Base-by-base conservation (phyloP, 1,139 yeast species). In the Wickerhamomyces sp. region DNA sequence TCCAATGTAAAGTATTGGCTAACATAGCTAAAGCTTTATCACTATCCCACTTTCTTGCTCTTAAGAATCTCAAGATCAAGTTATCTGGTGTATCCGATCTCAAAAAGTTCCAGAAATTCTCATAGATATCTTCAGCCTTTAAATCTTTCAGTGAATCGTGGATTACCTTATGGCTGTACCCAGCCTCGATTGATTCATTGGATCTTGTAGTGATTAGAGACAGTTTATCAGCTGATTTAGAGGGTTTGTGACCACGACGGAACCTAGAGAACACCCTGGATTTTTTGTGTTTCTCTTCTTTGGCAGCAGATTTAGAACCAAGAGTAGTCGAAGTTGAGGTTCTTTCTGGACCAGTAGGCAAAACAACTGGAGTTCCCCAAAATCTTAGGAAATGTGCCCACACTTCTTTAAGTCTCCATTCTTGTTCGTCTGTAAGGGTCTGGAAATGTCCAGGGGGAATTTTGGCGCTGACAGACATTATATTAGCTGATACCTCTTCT, bases 21-120 rank as follows among this genome's bases (percentile, higher is more conserved):
- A 81, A 56, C 94, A 85, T 84, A n/a, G 69, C 67, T 32, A 82
- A 54, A 0, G 87, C 68, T 47, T 75, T 74, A 46, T 74, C 77
- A 14, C 76, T 70, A 50, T 82, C 75, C 80, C 85, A 81, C 58
- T 84, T 84, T 56, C 92, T 72, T 14, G 94, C 94, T 43, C 88
- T 68, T 22, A 81, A 58, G 55, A 79, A 85, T 50, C 94, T 70
- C 44, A 85, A 64, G 29, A 84, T 43, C 41, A 80, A 59, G 43
- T 81, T 78, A 58, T 88, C 96, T 2, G 90, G 86, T 27, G 76
- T 67, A 54, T 86, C 95, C 33, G 73, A 70, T 56, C 85, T 75
- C 45, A 78, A 56, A 64, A 78, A 71, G 26, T 64, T 58, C 75
- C 84, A 76, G 47, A 82, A 72, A 21, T 74, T 70, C 5, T 56